phyloP scores from a whole-genome alignment of 2,329 filamentous ascomycete species.

The Fusarium bactridioides region DNA sequence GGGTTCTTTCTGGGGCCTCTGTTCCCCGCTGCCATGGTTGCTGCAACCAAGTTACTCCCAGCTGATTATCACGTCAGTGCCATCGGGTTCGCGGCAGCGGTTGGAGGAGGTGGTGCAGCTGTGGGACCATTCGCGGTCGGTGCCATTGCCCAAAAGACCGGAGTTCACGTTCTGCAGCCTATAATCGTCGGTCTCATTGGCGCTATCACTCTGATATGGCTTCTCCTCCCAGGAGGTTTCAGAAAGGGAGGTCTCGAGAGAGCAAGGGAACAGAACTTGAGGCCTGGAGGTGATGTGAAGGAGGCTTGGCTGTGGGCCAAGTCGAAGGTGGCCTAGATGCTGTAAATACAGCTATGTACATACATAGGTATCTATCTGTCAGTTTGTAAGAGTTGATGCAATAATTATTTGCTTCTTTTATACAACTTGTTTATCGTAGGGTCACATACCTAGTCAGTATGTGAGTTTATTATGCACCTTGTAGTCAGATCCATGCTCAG shows the following conservation, averaged over 20 bases:
- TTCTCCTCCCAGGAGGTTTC: constrained; percentile 51
- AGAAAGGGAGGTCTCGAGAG: constrained; percentile 51
- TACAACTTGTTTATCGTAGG: neutral
- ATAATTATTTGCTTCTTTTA: neutral
- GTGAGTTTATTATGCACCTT: neutral
- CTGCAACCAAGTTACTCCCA: constrained; percentile 77
- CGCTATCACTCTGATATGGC: constrained; percentile 56
- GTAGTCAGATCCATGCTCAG: neutral
- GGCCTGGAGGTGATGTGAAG: constrained; percentile 46
- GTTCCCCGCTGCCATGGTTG: constrained; percentile 78
- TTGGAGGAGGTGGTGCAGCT: constrained; percentile 78
- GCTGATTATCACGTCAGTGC: constrained; percentile 77
- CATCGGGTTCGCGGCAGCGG: constrained; percentile 81
- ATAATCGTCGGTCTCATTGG: constrained; percentile 59
- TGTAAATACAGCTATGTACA: neutral
- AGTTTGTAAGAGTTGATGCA: neutral
- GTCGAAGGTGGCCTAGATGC: neutral
- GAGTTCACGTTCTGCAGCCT: constrained; percentile 65
- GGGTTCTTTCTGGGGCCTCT: constrained; percentile 84
- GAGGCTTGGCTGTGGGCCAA: constrained; percentile 26
- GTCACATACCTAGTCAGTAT: neutral
- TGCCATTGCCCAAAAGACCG: constrained; percentile 65
- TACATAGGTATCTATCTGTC: neutral
- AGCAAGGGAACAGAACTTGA: constrained; percentile 48
- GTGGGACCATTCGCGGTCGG: constrained; percentile 72